Percentiles rank a stretch among this genome's conserved stretches.
These are phyloP conservation scores for Triticum urartu DNA, from an alignment of 176 grass and related monocot genomes.

Conservation along the genomic window DNA sequence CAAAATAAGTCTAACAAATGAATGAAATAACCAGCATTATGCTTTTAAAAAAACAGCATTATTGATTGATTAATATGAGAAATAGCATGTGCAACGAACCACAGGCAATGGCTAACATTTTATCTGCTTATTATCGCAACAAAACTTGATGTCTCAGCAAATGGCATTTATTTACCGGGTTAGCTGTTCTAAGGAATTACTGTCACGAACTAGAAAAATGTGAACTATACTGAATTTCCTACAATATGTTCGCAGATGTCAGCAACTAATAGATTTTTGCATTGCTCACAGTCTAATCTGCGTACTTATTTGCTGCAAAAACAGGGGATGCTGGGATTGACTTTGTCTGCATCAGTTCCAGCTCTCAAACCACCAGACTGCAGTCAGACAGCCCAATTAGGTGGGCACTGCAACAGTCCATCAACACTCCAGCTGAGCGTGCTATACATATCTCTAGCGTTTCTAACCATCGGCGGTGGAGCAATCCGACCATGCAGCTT, in stretches of 20 bases:
- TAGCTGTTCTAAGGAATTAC: slow-evolving; percentile 4
- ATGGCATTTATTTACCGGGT: background rate
- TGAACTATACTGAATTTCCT: background rate
- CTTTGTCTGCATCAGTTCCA: slow-evolving; percentile 39
- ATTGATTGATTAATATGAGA: background rate
- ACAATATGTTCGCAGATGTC: background rate
- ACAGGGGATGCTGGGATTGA: slow-evolving; percentile 42
- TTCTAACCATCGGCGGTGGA: slow-evolving; percentile 52
- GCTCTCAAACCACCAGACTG: slow-evolving; percentile 29
- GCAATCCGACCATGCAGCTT: slow-evolving; percentile 54
- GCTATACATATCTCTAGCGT: slow-evolving; percentile 55
- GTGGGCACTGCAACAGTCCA: slow-evolving; percentile 29
- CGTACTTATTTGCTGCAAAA: slow-evolving; percentile 11
- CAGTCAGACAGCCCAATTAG: slow-evolving; percentile 11
- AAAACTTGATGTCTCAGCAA: background rate
- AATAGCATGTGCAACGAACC: slow-evolving; percentile 3
- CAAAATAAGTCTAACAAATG: background rate
- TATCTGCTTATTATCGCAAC: background rate
- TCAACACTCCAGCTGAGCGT: slow-evolving; percentile 42
- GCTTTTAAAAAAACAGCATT: background rate
- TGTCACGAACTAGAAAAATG: background rate
- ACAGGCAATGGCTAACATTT: background rate
- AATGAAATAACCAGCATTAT: background rate
- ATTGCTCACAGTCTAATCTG: background rate
- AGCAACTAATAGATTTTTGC: background rate